Evolutionary conservation across 2,329 filamentous ascomycete species (phyloP).

Genomic region (Metarhizium sp.): DNA sequence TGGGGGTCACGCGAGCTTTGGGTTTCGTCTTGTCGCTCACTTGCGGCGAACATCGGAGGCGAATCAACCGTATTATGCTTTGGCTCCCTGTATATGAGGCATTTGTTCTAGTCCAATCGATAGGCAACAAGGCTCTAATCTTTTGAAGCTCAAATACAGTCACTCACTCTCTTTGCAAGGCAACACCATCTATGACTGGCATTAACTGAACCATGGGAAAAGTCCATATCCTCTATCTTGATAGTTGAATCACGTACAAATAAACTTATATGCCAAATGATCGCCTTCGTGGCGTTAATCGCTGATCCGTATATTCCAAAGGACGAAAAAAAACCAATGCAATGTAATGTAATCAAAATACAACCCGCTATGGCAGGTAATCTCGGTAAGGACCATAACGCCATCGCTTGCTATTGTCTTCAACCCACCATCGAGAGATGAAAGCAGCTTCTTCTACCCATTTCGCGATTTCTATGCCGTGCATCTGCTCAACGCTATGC

Average conservation of each 20-base stretch:
- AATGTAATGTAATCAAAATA: not conserved
- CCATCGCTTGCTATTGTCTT: slow-evolving; percentile 25
- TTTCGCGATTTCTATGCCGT: slow-evolving; percentile 16
- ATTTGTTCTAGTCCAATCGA: not conserved
- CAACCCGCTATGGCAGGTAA: not conserved
- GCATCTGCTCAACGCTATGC: slow-evolving; percentile 9
- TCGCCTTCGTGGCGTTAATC: not conserved
- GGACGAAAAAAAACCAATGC: not conserved
- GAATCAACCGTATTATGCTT: no score
- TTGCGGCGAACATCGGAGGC: no score
- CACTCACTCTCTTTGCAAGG: no score
- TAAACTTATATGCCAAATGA: not conserved
- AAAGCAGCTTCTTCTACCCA: slow-evolving; percentile 25
- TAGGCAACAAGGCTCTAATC: no score
- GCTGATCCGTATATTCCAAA: no score
- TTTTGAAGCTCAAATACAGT: no score
- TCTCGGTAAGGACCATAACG: slow-evolving; percentile 14
- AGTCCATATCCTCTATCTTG: no score
- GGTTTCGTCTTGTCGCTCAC: no score
- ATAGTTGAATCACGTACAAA: not conserved
- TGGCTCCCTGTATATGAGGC: no score
- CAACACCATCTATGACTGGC: no score
- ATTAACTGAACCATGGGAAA: no score
- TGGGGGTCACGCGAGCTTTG: not conserved
- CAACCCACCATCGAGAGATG: slow-evolving; percentile 23